Base-by-base conservation (phyloP, 257 asterid genomes). In the Jacaranda mimosifolia region DNA sequence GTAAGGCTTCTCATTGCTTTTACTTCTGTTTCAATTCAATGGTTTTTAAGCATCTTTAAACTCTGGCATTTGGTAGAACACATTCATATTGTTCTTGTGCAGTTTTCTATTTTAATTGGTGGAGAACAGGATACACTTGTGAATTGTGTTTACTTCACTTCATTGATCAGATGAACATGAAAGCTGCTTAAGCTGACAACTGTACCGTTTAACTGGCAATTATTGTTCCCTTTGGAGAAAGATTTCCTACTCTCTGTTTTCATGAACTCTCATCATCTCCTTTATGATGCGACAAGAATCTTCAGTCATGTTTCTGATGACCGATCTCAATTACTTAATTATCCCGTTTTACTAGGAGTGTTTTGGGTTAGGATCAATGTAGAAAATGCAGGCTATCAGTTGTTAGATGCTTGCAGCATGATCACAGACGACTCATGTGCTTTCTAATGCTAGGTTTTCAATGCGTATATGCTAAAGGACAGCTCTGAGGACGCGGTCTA, bases 1-100 rank as follows among this genome's bases (percentile, higher is more conserved):
- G 72, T 66, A 40, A 56, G 75, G 49, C 71, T 70, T 48, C 57
- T 69, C 66, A 14, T 51, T 10, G 19, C 70, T 45, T 60, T 67
- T 38, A n/a, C 38, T 59, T 49, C 38, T 38, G 65, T 49, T 77
- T 70, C 11, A 4, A 13, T 69, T 62, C 72, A 53, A 39, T 69
- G 59, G 39, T 26, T 46, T 49, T 9, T 43, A 75, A n/a, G n/a
- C 63, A 48, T 18, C 11, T 6, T 15, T 40, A 53, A 21, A 35
- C 46, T 46, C 57, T 12, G 21, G 45, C 48, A 52, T 70, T 72
- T 62, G 53, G 32, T 2, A 26, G 32, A 0, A 26, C 32, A 26
- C 32, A 26, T 26, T 1, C 32, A 26, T 26, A 26, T 26, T 26
- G 32, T 26, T 26, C 32, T 26, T 26, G 32, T 1, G 32, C 32